Evolutionary conservation across 169 alveolate species (phyloP).

Genomic region (Eimeria necatrix): DNA sequence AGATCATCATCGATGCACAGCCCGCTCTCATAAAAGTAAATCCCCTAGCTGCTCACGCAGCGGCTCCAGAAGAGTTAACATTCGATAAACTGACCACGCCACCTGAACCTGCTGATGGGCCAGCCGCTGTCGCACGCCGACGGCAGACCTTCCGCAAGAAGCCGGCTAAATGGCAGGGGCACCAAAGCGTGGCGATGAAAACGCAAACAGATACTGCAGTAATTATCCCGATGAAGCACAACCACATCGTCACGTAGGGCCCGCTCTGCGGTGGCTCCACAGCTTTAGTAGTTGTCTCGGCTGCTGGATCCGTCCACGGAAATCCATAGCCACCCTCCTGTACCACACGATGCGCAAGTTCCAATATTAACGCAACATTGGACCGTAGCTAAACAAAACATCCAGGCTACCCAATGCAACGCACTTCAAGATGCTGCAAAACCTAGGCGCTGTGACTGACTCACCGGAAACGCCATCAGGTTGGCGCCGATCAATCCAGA

Average conservation of each 20-base stretch:
- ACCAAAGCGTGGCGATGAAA: constrained; percentile 62
- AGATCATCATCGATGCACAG: neutral
- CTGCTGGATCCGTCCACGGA: neutral
- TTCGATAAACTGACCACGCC: constrained; percentile 39
- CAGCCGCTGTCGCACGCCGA: constrained; percentile 39
- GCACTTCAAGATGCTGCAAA: neutral
- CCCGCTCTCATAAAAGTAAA: neutral
- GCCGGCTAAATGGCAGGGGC: constrained; percentile 43
- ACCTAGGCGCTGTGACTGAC: neutral
- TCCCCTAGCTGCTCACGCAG: constrained; percentile 1
- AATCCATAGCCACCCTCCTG: constrained; percentile 46
- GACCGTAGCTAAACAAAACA: neutral
- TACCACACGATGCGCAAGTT: constrained; percentile 12
- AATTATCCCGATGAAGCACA: constrained; percentile 55
- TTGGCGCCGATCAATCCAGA: neutral
- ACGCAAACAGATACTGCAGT: constrained; percentile 19
- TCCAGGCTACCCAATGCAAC: too few species aligned
- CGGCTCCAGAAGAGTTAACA: constrained; percentile 1
- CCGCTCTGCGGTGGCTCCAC: neutral
- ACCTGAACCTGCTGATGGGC: constrained; percentile 27
- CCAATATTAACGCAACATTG: neutral
- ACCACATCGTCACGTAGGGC: constrained; percentile 66
- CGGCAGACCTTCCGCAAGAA: constrained; percentile 65
- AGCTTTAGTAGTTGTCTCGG: neutral
- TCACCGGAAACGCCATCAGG: constrained; percentile 58